phyloP scores from a whole-genome alignment of 1,139 yeast genomes.

The Eremothecium coryli region DNA sequence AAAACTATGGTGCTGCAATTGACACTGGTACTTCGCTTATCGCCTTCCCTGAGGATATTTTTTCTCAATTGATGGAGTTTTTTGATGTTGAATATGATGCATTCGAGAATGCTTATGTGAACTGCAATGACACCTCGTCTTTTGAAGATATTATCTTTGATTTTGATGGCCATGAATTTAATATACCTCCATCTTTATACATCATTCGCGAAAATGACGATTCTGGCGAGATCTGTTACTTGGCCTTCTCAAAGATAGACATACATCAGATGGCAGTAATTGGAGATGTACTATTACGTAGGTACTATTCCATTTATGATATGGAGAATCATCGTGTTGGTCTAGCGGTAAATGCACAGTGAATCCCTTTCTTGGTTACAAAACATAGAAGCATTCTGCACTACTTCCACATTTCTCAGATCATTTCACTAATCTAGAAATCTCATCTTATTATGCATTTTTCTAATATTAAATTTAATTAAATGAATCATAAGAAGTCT shows the following conservation, averaged over 20 bases:
- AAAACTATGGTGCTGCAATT: constrained; percentile 87
- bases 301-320: constrained; percentile 88
- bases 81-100: constrained; percentile 90
- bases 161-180: constrained; percentile 83
- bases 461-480: too few relatives aligned
- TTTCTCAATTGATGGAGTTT: constrained; percentile 71
- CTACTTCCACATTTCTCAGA: too few relatives aligned
- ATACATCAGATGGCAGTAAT: constrained; percentile 92
- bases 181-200: constrained; percentile 80
- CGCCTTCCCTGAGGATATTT: constrained; percentile 88
- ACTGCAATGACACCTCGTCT: constrained; percentile 70
- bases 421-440: too few relatives aligned
- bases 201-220: constrained; percentile 60
- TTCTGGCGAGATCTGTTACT: constrained; percentile 78
- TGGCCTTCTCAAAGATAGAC: constrained; percentile 95
- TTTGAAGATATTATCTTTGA: constrained; percentile 88
- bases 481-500: too few relatives aligned
- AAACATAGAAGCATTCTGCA: too few relatives aligned
- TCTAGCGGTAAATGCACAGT: constrained; percentile 71
- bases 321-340: constrained; percentile 87
- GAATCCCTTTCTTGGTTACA: too few relatives aligned
- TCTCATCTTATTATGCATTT: too few relatives aligned
- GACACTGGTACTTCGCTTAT: constrained; percentile 97
- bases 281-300: constrained; percentile 96
- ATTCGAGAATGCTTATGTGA: constrained; percentile 94